Base-by-base conservation (phyloP, 352 stramenopile genomes). In the Globisporangium nodosum region DNA sequence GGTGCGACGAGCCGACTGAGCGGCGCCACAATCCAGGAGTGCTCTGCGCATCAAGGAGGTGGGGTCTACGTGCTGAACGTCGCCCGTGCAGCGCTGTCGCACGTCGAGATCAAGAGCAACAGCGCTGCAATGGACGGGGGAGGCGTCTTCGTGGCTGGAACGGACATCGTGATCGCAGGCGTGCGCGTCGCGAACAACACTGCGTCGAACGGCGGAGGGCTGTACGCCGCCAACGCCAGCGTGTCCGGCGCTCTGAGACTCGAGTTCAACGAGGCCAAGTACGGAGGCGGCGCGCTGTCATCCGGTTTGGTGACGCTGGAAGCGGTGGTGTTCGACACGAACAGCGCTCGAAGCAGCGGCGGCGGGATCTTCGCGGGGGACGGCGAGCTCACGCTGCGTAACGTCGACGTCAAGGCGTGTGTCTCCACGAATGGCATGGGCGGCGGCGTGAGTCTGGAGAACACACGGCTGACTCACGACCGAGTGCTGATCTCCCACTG, bases 361-460 rank as follows among this genome's bases (percentile, higher is more conserved):
- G 73, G 73, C 37, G 73, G 73, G 0, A 3, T 82, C 18, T 65
- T 58, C 1, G 56, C 61, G 12, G 39, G 65, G 1, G 57, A 49
- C 42, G 69, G 73, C 6, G 39, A 40, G 8, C 53, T 82, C 30
- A 49, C 50, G 1, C 43, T 82, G 15, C 65, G 53, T 8, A 50
- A 62, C 27, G 60, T 74, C 2, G 48, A 31, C 0, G 60, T 82
- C 5, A 8, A 27, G 3, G 61, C 56, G 2, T 80, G 73, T 45
- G 49, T 42, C 11, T 56, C 39, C 21, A 6, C 6, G 1, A 39
- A 56, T 9, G 70, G 73, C 20, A 9, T 68, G 0, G 72, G 72
- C 2, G 73, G 73, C 12, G 73, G 70, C 1, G 33, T 74, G 21
- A 66, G 55, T n/a, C 37, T 76, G n/a, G 45, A 30, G 3, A 58